Base-by-base conservation (phyloP, 2,329 filamentous ascomycete genomes). In the Cytospora paraplurivora region DNA sequence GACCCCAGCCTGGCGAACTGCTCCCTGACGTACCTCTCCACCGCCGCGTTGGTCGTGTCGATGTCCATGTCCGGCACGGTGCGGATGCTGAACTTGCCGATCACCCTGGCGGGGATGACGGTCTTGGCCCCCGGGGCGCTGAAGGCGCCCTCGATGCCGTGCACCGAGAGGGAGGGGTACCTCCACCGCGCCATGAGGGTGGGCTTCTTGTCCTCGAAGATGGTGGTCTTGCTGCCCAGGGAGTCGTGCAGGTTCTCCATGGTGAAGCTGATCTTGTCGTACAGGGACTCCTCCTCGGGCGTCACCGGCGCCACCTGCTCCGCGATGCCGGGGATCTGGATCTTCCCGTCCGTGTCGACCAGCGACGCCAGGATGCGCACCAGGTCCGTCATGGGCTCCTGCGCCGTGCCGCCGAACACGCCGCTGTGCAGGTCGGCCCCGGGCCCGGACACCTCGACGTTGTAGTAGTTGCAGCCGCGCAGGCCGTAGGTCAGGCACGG, bases 51-150 rank as follows among this genome's bases (percentile, higher is more conserved):
- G 72, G 97, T 96, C 73, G 89, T 87, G 62, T 92, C 88, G 71
- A 92, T 92, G 75, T 97, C 91, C 95, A 99, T 99, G 80, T 99
- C 87, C 59, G 95, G 95, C 27, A 99, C 95, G 41, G 93, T 98
- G 70, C 95, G 89, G 79, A 99, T 97, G 57, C 92, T 96, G 83
- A 99, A 99, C 81, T 99, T 99, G 79, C 95, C 95, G 72, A 89
- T 91, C 63, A 99, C 95, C 83, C 97, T 97, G 73, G 95, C 94
- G 3, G 95, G 95, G 71, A 99, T 99, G 72, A 99, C 95, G 1
- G 95, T 99, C 86, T 99, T 99, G 63, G 93, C 95, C 54, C 95
- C 95, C 7, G 93, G 90, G 1, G 91, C 89, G 52, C 91, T 94
- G 82, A 96, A 99, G 58, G 93, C 95, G 65, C 95, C 95, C 79